Conservation (phyloP, 495 filamentous ascomycete species). For the Melanomma pulvis-pyrius region DNA sequence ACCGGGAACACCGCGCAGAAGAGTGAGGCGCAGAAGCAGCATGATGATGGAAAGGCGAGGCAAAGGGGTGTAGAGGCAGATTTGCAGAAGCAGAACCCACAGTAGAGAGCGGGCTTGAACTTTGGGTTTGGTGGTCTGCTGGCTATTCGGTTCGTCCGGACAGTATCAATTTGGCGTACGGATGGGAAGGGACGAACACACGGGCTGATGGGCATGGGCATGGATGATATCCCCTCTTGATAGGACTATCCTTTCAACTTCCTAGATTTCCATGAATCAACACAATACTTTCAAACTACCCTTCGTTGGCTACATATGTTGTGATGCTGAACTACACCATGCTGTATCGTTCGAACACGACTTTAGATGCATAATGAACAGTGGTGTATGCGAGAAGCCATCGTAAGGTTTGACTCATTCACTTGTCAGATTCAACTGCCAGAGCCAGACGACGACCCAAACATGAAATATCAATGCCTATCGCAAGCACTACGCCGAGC, state of each 20-base stretch:
- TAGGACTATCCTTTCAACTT: neutral
- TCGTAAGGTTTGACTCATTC: no score
- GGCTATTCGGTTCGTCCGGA: no score
- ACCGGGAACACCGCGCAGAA: conserved; percentile 70
- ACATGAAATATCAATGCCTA: neutral
- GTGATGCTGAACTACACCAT: no score
- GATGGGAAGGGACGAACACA: neutral
- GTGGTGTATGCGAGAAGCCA: no score
- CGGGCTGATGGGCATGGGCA: neutral
- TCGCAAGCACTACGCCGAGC: neutral
- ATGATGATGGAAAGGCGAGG: conserved; percentile 83
- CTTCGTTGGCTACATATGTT: neutral
- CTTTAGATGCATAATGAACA: no score
- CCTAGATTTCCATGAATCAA: neutral
- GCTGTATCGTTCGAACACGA: no score
- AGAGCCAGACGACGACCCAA: neutral
- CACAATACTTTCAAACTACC: neutral
- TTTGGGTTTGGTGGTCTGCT: neutral
- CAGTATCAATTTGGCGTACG: neutral
- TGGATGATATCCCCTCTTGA: conserved; percentile 15
- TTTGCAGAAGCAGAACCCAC: conserved; percentile 65
- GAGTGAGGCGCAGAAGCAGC: conserved; percentile 63
- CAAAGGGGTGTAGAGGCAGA: conserved; percentile 85
- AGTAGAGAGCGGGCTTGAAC: conserved; percentile 5
- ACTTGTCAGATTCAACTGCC: no score